Percentiles rank a stretch among this genome's conserved stretches.
Evolutionary conservation across 257 asterid genomes (phyloP).

Genomic region (Fraxinus quadrangulata): DNA sequence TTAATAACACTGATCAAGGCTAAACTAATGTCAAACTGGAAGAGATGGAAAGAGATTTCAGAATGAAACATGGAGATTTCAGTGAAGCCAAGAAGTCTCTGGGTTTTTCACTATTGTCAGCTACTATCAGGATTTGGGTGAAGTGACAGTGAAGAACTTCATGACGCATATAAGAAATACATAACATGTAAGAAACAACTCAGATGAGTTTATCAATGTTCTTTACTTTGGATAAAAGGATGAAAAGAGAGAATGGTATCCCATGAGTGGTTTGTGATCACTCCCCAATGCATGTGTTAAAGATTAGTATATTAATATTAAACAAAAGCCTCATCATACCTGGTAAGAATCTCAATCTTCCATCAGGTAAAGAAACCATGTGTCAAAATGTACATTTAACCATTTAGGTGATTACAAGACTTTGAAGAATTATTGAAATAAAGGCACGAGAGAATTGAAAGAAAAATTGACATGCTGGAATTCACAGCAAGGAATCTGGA

Average conservation of each 20-base stretch:
- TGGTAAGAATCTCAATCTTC: neutral
- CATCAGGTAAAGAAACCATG: neutral
- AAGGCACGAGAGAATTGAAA: neutral
- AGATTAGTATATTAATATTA: conserved; percentile 6
- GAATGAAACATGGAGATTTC: neutral
- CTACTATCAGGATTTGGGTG: neutral
- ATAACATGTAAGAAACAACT: conserved; percentile 5
- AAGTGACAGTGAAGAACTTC: neutral
- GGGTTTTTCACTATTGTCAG: neutral
- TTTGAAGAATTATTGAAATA: neutral
- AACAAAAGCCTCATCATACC: conserved; percentile 15
- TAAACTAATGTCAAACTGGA: neutral
- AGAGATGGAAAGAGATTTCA: neutral
- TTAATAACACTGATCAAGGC: neutral
- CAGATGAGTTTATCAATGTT: neutral
- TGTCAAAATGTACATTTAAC: neutral
- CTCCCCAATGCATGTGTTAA: neutral
- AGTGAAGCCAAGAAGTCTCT: neutral
- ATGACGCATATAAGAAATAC: neutral
- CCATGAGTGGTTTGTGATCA: neutral
- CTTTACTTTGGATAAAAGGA: neutral
- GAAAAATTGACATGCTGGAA: conserved; percentile 10
- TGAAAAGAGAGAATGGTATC: neutral
- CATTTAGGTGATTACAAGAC: conserved; percentile 3
- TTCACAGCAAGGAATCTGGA: conserved; percentile 19